Conservation (phyloP, 805 yeast genomes). For the Debaryomyces hansenii region DNA sequence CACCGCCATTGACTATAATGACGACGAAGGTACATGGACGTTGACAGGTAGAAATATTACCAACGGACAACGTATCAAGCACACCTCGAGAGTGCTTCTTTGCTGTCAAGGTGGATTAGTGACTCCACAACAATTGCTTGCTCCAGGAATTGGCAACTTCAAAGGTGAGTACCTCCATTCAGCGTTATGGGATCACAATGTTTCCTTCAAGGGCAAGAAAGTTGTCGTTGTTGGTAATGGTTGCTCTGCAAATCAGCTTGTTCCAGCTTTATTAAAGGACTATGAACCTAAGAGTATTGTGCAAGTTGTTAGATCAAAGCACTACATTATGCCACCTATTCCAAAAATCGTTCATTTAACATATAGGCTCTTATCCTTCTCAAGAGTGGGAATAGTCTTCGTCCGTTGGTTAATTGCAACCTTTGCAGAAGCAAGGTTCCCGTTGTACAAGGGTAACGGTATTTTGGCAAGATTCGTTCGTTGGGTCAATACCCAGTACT, state of each 20-base stretch:
- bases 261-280: conserved; percentile 34
- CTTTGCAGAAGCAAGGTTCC: conserved; percentile 35
- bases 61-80: conserved; percentile 31
- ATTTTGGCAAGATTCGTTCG: conserved; percentile 25
- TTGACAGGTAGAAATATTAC: conserved; percentile 22
- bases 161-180: conserved; percentile 42
- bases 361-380: conserved; percentile 23
- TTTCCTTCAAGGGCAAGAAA: conserved; percentile 31
- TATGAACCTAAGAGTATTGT: conserved; percentile 24
- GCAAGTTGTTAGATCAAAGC: conserved; percentile 37
- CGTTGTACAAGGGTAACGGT: conserved; percentile 33
- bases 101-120: conserved; percentile 39
- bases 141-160: conserved; percentile 34
- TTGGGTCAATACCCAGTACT: conserved; percentile 17
- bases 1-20: conserved; percentile 20
- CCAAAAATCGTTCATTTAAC: conserved; percentile 20
- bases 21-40: conserved; percentile 27
- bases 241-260: conserved; percentile 42
- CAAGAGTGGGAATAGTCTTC: conserved; percentile 27
- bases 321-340: conserved; percentile 40
- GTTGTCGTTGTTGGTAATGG: conserved; percentile 44
- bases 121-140: conserved; percentile 27
- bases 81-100: conserved; percentile 26
- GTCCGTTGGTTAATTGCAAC: conserved; percentile 27
- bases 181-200: conserved; percentile 37